Evolutionary conservation across 2,329 filamentous ascomycete genomes (phyloP), one percentile per base, ranked within the genome.

Genomic region (Microsporum audouinii): DNA sequence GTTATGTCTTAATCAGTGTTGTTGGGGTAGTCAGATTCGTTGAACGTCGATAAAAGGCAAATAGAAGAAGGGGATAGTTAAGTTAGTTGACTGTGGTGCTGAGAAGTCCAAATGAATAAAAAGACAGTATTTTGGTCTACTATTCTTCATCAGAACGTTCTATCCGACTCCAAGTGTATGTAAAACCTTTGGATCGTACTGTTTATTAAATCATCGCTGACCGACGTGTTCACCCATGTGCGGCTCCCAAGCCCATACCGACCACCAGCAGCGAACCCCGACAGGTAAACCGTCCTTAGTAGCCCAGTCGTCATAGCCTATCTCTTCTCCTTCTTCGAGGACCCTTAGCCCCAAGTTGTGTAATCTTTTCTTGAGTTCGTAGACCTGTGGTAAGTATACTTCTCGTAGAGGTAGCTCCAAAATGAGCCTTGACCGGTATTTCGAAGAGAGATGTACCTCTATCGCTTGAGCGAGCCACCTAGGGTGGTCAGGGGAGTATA

Each of bases 401-500:
- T 91, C 88, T 41, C 94, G 81, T 60, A 90, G 78, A 0, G 92
- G 92, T 49, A 95, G 84, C 76, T 95, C 92, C 51, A 94, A 77
- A 8, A 96, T 79, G 1, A 87, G 87, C 39, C 88, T 81, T 1
- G 89, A 83, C 33, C 81, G 76, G 0, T 72, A 61, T 2, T 77
- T 78, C 12, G 77, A 73, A 6, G 80, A 80, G 8, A 96, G 78
- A 74, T 91, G 89, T 43, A 80, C 75, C 7, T 79, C 74, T 51
- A 97, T 85, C 12, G 88, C 86, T 12, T 84, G 78, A 0, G 86
- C 84, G 27, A 97, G 80, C 68, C 94, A 82, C 2, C 72, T 75
- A 0, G 92, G 90, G 69, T 97, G 94, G 2, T 88, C 82, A 57
- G 91, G 82, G 53, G 91, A 90, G 73, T 97, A 97, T 23, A 99